phyloP scores from a whole-genome alignment of 2,329 filamentous ascomycete species.

The Hypocreales sp. region DNA sequence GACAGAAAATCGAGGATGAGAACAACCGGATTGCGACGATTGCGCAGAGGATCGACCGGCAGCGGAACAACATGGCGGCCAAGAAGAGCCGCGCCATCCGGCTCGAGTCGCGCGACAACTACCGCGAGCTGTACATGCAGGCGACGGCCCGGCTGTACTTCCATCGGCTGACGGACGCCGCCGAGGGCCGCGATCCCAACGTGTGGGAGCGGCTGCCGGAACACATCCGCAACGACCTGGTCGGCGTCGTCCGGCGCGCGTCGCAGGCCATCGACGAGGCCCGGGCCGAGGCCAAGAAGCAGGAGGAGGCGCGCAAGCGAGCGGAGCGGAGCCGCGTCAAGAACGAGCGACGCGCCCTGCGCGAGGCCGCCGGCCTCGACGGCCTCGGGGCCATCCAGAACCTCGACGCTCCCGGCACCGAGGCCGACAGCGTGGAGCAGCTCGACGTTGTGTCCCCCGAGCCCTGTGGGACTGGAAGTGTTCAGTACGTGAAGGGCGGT shows the following conservation, averaged over 20 bases:
- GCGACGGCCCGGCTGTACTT: slow-evolving; percentile 11
- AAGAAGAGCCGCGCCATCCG: slow-evolving; percentile 18
- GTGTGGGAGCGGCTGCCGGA: slow-evolving; percentile 9
- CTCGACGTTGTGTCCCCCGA: no score
- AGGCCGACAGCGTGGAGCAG: not conserved
- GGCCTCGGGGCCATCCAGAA: no score
- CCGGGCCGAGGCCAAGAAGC: slow-evolving; percentile 6
- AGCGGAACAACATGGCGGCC: slow-evolving; percentile 22
- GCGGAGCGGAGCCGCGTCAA: slow-evolving; percentile 3
- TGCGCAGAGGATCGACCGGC: slow-evolving; percentile 11
- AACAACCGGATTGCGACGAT: slow-evolving; percentile 13
- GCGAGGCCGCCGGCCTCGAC: not conserved
- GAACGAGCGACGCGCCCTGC: not conserved
- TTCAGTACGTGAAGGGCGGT: no score
- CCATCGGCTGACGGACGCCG: slow-evolving; percentile 11
- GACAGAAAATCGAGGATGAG: slow-evolving; percentile 4
- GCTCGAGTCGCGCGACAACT: slow-evolving; percentile 10
- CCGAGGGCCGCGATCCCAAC: slow-evolving; percentile 8
- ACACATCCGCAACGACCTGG: slow-evolving; percentile 7
- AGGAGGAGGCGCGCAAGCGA: slow-evolving; percentile 8
- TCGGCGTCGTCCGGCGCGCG: slow-evolving; percentile 5
- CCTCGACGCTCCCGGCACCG: no score
- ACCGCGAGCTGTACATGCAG: slow-evolving; percentile 9
- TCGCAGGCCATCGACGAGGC: slow-evolving; percentile 6
- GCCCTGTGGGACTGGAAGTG: no score